Base-by-base conservation (phyloP, 1,284 basidiomycete genomes). In the Melampsora americana region DNA sequence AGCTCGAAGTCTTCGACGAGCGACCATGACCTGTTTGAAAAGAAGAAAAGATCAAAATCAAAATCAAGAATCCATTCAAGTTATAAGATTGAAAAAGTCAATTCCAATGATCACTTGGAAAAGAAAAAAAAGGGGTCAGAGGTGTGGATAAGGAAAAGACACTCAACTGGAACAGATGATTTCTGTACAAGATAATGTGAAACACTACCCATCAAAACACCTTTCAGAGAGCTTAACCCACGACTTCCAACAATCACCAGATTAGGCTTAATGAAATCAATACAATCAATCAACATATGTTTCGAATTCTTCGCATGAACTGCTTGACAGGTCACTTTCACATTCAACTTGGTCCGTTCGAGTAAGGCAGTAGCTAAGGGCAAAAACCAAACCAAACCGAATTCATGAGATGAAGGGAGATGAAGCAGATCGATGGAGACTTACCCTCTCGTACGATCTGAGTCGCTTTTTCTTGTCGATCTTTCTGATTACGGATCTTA, bases 151-250 rank as follows among this genome's bases (percentile, higher is more conserved):
- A n/a, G n/a, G 5, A 12, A 6, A 59, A 59, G 20, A 7, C 23
- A 59, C 53, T 59, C 20, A 23, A 64, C 61, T 28, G 61, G 61
- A 30, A 64, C 61, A 30, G 61, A 64, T 11, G 61, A 64, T 64
- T 64, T 64, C 32, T 64, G 61, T 7, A 64, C 61, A 12, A 64
- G 32, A 64, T 64, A 64, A 35, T 64, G 61, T 26, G 61, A 64
- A 9, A 64, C 61, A 35, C 26, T 28, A 35, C 26, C 61, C 61
- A 64, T 64, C 18, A 64, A 64, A 23, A n/a, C 32, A 18, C 32
- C 61, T 64, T 64, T 64, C 7, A 64, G 9, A 11, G 61, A 64
- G 32, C 32, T 64, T 32, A 64, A 64, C 5, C 61, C 61, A 12
- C 61, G 23, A 35, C 61, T 64, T 12, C 61, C 61, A 35, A 64